Evolutionary conservation across 495 filamentous ascomycete species (phyloP), one percentile per base, ranked within the genome.

Genomic region (Entonaema liquescens): DNA sequence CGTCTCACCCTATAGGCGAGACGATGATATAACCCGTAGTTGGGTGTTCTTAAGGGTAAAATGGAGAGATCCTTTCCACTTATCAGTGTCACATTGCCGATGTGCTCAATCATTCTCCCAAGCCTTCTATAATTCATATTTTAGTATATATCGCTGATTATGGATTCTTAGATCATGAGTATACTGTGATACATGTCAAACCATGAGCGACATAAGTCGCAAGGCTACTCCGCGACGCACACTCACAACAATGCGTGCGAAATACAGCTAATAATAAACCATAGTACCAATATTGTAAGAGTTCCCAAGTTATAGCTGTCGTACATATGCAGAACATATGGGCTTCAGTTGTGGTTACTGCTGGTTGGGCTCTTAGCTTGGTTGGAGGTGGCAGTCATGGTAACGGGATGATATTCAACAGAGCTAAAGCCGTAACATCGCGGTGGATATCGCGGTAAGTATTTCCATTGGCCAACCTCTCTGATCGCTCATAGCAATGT

Each of bases 381-480:
- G 47, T 23, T 42, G 28, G 25, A 49, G 36, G 52, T 28, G 49
- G 35, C 55, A 21, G 38, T 55, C 35, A 65, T 28, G 31, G 28
- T 35, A 65, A 59, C 61, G 25, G 26, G 31, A 65, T 28, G 35
- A 21, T 26, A 42, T 29, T 68, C 28, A 62, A 68, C 57, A 47
- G 19, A 49, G 28, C 56, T 33, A 54, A 26, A 62, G 44, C 57
- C 54, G 61, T 57, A 17, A 55, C 53, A 44, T 33, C 29, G 38
- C 23, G 33, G 61, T 62, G 70, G 65, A 35, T 73, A 73, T 66
- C 65, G 70, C 65, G 65, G 65, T 36, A 59, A 50, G 49, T 62
- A 36, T 56, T 69, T 62, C 54, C 29, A 73, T 73, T 68, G 61
- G 65, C 23, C 15, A 21, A 31, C 5, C 11, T 7, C 59, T 55